phyloP scores from a whole-genome alignment of 176 grass and related monocot genomes.

The Oryza nivara region DNA sequence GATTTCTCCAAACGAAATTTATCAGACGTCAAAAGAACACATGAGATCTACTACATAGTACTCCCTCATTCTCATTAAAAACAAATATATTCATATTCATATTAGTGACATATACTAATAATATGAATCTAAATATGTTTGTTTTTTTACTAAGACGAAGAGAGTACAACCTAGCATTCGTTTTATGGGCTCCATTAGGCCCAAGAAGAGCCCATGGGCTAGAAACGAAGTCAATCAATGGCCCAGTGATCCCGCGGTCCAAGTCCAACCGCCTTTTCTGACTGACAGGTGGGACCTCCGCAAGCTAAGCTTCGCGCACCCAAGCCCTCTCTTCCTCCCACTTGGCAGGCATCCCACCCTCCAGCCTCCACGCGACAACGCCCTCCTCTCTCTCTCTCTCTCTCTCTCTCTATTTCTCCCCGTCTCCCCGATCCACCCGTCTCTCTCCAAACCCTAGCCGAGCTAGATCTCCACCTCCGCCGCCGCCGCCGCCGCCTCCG shows the following conservation, averaged over 20 bases:
- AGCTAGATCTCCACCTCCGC: slow-evolving; percentile 50
- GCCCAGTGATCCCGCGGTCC: not conserved
- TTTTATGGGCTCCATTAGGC: not conserved
- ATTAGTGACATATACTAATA: too few species aligned
- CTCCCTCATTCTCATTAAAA: too few species aligned
- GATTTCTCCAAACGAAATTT: not conserved
- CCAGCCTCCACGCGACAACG: not conserved
- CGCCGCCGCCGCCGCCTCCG: slow-evolving; percentile 28
- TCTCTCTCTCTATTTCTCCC: slow-evolving; percentile 34
- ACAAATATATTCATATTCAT: too few species aligned
- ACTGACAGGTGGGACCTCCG: slow-evolving; percentile 33
- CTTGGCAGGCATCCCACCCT: slow-evolving; percentile 17
- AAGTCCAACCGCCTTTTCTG: not conserved
- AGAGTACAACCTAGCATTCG: not conserved
- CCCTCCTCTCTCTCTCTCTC: slow-evolving; percentile 12
- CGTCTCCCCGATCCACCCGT: slow-evolving; percentile 34
- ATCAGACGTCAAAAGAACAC: not conserved
- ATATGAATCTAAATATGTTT: too few species aligned
- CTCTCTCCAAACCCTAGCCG: slow-evolving; percentile 45
- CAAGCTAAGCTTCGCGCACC: slow-evolving; percentile 24
- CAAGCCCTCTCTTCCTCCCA: slow-evolving; percentile 16
- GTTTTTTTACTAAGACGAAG: too few species aligned
- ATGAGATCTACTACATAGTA: too few species aligned
- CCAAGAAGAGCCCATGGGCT: not conserved
- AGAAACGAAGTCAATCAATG: not conserved